Base-by-base conservation (phyloP, 2,329 filamentous ascomycete species). In the Berkeleyomyces rouxiae region DNA sequence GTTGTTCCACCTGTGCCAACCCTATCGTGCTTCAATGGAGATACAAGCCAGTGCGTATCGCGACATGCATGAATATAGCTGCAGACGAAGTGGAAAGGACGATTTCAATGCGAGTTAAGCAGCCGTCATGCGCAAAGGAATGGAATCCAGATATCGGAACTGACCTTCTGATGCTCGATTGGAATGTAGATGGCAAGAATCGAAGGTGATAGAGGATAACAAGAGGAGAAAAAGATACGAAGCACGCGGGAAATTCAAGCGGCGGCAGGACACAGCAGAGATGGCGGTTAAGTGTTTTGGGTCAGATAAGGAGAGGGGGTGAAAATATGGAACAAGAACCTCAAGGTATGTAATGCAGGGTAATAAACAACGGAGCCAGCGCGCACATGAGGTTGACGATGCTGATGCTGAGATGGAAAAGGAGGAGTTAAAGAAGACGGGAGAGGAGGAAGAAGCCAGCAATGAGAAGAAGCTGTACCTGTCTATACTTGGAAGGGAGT, bases 331-430 rank as follows among this genome's bases (percentile, higher is more conserved):
- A 63, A 60, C n/a, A 59, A 46, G 51, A 59, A 36, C 58, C 16
- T 59, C 58, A 44, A 59, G 16, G 31, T 57, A 62, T 62, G 39
- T 47, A 61, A 61, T 61, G 60, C 47, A 61, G 60, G 60, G 49
- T 53, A 57, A 61, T 55, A 61, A 61, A 61, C 59, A 61, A 61
- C 60, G 40, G n/a, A 42, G 5, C 60, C 60, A 61, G 49, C 58
- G 60, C 60, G 47, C 42, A 55, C 47, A 44, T 23, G 43, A 43
- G 47, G 49, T 53, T 53, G 49, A 53, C 49, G 49, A 53, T 53
- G 49, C 46, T 59, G 49, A 53, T 53, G 49, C 46, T 59, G 10
- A 59, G 37, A 43, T 46, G 58, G 57, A 53, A 40, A 47, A 44
- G n/a, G 36, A 55, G 33, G 36, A 40, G 16, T 31, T 7, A 51